Conservation (phyloP, 805 yeast genomes). For the Kodamaea laetipori region DNA sequence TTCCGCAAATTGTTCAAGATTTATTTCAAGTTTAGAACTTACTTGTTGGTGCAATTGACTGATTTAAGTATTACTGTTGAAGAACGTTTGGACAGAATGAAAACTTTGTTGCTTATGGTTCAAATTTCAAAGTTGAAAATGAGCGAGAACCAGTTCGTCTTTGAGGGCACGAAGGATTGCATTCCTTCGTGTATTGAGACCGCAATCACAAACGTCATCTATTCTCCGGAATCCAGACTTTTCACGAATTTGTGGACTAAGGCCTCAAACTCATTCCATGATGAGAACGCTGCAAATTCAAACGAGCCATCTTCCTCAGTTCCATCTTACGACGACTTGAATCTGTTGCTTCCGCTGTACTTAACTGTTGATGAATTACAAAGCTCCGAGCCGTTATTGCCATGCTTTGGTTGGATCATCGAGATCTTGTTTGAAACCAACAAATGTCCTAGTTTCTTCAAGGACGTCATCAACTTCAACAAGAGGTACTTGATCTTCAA, state of each 20-base stretch:
- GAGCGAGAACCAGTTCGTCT: slow-evolving; percentile 46
- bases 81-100: slow-evolving; percentile 69
- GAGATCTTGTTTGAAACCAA: slow-evolving; percentile 70
- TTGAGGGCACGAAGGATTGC: slow-evolving; percentile 33
- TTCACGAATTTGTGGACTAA: slow-evolving; percentile 70
- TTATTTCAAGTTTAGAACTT: slow-evolving; percentile 66
- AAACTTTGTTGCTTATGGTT: slow-evolving; percentile 62
- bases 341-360: slow-evolving; percentile 33
- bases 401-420: slow-evolving; percentile 90
- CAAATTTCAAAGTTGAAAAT: slow-evolving; percentile 70
- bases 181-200: slow-evolving; percentile 86
- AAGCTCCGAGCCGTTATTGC: slow-evolving; percentile 54
- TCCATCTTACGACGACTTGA: slow-evolving; percentile 29
- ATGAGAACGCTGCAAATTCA: slow-evolving; percentile 11
- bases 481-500: slow-evolving; percentile 52
- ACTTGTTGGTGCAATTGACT: slow-evolving; percentile 63
- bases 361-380: slow-evolving; percentile 30
- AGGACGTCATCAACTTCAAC: slow-evolving; percentile 77
- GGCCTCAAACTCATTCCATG: slow-evolving; percentile 43
- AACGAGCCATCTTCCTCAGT: background rate
- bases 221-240: slow-evolving; percentile 77
- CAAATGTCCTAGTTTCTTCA: slow-evolving; percentile 72
- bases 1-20: slow-evolving; percentile 65
- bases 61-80: slow-evolving; percentile 60
- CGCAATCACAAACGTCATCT: slow-evolving; percentile 69